Base-by-base conservation (phyloP, 1,284 basidiomycete species). In the Austroboletus novae-zelandiae region DNA sequence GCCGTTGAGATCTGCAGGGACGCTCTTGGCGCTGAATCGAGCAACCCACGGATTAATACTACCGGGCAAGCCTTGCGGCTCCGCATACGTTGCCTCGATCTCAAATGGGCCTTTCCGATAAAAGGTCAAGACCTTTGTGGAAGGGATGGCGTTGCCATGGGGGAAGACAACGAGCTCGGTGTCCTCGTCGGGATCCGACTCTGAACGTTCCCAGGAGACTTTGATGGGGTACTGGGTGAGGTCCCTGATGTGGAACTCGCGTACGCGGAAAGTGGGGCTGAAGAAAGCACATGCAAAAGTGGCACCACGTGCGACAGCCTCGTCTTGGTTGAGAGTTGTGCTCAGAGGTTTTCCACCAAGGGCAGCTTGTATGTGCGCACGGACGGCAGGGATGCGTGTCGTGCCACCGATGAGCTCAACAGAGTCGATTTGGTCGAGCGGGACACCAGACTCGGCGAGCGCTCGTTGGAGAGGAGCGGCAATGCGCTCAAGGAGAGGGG, bases 331-430 rank as follows among this genome's bases (percentile, higher is more conserved):
- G 67, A 95, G 85, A 43, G 94, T 97, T 61, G 86, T 88, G 20
- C 81, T 89, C 57, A 97, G 84, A 18, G 73, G 58, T 72, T 92
- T 93, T 55, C 89, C 87, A 27, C 73, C 76, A 69, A 95, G 94
- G 68, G 83, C 91, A 58, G 89, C 84, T 72, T 91, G 88, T 69
- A 99, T 90, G 67, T 93, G 84, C 57, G 88, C 82, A 68, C 96
- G 94, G 61, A 98, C 90, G 71, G 95, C 90, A 59, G 95, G 96
- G 61, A 98, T 88, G 80, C 95, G 94, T 14, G 95, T 98, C 3
- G 90, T 89, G 57, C 96, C 95, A 75, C 95, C 95, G 60, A 98
- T 88, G 58, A 98, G 88, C 58, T 90, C 87, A 61, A 91, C 68
- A 55, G 95, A 86, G 66, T 97, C 89, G 62, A 99, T 86, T 61